Conservation (phyloP, 805 yeast species). For the Saturnispora dispora region DNA sequence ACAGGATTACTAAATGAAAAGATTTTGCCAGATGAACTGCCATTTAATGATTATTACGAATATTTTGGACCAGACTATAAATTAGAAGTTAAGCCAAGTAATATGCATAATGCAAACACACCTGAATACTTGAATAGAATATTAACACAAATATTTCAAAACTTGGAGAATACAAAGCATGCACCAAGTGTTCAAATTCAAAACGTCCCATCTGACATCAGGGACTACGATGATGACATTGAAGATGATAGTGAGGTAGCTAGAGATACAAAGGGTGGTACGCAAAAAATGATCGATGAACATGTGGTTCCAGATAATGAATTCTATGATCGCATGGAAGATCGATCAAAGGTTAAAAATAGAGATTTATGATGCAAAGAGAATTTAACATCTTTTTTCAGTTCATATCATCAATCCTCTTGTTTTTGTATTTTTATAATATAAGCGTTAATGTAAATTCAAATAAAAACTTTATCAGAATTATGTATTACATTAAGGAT, state of each 20-base stretch:
- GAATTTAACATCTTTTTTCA: background rate
- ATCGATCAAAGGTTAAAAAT: slow-evolving; percentile 25
- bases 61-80: slow-evolving; percentile 96
- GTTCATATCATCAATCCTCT: background rate
- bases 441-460: background rate
- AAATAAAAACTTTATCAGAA: background rate
- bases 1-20: slow-evolving; percentile 81
- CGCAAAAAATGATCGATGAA: slow-evolving; percentile 74
- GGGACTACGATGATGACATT: slow-evolving; percentile 68
- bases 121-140: slow-evolving; percentile 87
- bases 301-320: slow-evolving; percentile 65
- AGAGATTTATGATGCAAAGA: background rate
- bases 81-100: slow-evolving; percentile 87
- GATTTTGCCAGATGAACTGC: slow-evolving; percentile 64
- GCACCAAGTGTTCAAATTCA: slow-evolving; percentile 97
- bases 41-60: slow-evolving; percentile 94
- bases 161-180: slow-evolving; percentile 81
- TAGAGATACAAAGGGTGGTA: slow-evolving; percentile 86
- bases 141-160: slow-evolving; percentile 62
- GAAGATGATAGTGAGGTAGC: slow-evolving; percentile 77
- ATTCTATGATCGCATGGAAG: slow-evolving; percentile 59
- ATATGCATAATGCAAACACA: slow-evolving; percentile 93
- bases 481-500: background rate
- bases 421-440: background rate
- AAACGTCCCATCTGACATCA: slow-evolving; percentile 80